Conservation (phyloP, 2,329 filamentous ascomycete genomes). For the Metarhizium robertsii region DNA sequence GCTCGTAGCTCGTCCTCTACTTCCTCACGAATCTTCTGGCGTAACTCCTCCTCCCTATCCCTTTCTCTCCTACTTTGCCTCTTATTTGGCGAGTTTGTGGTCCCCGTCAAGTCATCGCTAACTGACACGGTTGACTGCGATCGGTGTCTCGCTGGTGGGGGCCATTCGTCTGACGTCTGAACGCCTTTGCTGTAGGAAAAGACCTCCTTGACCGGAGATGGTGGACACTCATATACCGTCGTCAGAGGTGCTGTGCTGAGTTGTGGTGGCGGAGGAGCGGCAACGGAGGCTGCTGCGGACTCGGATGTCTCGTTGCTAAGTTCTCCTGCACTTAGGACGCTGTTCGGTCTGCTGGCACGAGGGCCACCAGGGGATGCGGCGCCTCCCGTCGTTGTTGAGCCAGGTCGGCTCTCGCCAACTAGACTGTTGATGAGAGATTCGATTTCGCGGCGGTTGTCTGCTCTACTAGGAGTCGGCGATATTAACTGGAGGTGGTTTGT, state of each 20-base stretch:
- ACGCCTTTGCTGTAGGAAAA: constrained; percentile 97
- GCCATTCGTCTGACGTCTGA: constrained; percentile 76
- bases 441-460: constrained; percentile 64
- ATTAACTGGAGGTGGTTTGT: constrained; percentile 32
- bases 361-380: constrained; percentile 56
- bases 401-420: constrained; percentile 67
- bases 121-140: constrained; percentile 41
- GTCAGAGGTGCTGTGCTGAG: constrained; percentile 65
- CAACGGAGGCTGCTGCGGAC: constrained; percentile 37
- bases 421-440: constrained; percentile 79
- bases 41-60: constrained; percentile 80
- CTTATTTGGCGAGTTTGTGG: constrained; percentile 56
- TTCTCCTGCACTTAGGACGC: constrained; percentile 73
- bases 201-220: constrained; percentile 68
- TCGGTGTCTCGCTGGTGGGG: constrained; percentile 39
- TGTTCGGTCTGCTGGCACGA: constrained; percentile 72
- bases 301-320: constrained; percentile 68
- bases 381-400: constrained; percentile 51
- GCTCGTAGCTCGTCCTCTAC: constrained; percentile 87
- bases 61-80: constrained; percentile 69
- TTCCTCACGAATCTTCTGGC: constrained; percentile 74
- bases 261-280: constrained; percentile 29
- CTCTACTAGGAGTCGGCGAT: constrained; percentile 60
- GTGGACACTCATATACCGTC: constrained; percentile 72
- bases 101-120: constrained; percentile 46